Conservation (phyloP, 176 grass and related monocot genomes). For the Aegilops umbellulata region DNA sequence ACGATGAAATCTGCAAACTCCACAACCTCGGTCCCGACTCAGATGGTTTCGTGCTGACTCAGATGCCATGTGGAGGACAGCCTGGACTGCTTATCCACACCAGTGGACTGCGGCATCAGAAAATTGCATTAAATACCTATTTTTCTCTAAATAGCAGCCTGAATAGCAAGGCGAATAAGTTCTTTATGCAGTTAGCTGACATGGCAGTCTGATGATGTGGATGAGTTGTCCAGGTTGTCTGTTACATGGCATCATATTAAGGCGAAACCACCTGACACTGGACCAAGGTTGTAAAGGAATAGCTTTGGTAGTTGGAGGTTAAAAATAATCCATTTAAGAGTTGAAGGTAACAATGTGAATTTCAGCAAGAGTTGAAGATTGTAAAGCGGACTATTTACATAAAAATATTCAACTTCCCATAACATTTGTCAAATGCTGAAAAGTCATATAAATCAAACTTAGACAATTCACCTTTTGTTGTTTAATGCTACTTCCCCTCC, state of each 20-base stretch:
- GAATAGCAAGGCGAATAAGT: neutral
- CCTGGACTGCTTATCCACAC: neutral
- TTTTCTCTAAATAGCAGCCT: neutral
- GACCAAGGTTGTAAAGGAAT: neutral
- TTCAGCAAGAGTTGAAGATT: neutral
- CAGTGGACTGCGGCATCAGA: neutral
- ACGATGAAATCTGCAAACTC: neutral
- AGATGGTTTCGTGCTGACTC: neutral
- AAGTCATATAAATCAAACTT: neutral
- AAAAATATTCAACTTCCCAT: neutral
- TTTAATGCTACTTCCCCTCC: conserved; percentile 4
- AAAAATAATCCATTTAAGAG: too few relatives aligned
- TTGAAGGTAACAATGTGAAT: neutral
- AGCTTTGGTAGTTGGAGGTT: too few relatives aligned
- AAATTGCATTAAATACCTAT: neutral
- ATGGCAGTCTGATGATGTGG: neutral
- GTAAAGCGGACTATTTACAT: neutral
- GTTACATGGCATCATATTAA: neutral
- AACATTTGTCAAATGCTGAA: neutral
- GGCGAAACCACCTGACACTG: neutral
- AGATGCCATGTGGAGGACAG: neutral
- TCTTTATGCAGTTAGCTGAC: neutral
- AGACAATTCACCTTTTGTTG: neutral
- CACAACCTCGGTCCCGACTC: neutral
- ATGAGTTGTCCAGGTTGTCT: neutral